These are phyloP conservation scores for Rhodotorula sp. DNA, from an alignment of 1,284 basidiomycete genomes.

Conservation along the genomic window DNA sequence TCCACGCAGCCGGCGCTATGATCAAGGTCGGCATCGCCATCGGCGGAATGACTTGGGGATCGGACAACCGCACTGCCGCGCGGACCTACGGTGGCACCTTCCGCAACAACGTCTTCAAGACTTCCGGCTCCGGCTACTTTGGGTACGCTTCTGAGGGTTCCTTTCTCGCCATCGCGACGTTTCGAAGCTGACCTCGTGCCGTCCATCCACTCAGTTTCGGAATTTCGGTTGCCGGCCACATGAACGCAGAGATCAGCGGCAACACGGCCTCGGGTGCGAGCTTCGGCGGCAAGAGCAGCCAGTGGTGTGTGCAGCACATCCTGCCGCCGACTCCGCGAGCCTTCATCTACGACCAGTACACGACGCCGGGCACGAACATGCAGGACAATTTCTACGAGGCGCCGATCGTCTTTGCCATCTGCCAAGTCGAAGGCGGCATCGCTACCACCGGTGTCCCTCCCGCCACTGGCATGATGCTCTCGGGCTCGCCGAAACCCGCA, in stretches of 20 bases:
- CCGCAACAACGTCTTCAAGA: slow-evolving; percentile 59
- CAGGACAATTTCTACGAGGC: slow-evolving; percentile 25
- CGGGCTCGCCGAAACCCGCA: neutral
- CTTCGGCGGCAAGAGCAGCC: slow-evolving; percentile 38
- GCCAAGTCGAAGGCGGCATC: slow-evolving; percentile 23
- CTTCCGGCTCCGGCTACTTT: slow-evolving; percentile 40
- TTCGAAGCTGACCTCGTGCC: neutral
- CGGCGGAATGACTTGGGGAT: slow-evolving; percentile 44
- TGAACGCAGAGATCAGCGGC: slow-evolving; percentile 32
- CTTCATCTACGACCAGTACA: slow-evolving; percentile 40
- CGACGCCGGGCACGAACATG: slow-evolving; percentile 28
- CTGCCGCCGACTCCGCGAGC: slow-evolving; percentile 37
- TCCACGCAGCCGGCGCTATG: slow-evolving; percentile 40
- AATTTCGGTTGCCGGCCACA: slow-evolving; percentile 40
- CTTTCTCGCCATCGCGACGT: neutral
- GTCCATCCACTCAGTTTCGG: neutral
- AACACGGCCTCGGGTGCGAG: slow-evolving; percentile 41
- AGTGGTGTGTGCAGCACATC: slow-evolving; percentile 31
- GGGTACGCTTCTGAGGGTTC: slow-evolving; percentile 32
- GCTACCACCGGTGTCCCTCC: neutral
- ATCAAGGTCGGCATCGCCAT: slow-evolving; percentile 55
- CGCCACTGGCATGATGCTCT: slow-evolving; percentile 5
- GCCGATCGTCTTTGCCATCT: slow-evolving; percentile 33
- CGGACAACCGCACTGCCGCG: slow-evolving; percentile 34
- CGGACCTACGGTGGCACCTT: slow-evolving; percentile 58